Evolutionary conservation across 164 flowering plant genomes (phyloP).

Genomic region (Echeveria elegans): DNA sequence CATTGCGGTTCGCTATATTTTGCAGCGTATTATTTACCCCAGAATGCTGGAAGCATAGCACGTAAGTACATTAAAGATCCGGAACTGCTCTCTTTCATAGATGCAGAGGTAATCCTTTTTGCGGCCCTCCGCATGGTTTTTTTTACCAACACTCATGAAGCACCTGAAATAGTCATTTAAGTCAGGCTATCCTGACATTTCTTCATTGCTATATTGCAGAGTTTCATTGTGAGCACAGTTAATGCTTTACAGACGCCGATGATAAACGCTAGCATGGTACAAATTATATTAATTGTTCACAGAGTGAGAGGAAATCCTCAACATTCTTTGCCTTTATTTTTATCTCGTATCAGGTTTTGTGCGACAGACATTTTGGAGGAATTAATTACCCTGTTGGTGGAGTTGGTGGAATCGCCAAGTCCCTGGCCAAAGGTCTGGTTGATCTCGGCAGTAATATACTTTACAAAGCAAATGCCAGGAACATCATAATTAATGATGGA

Average conservation of each 20-base stretch:
- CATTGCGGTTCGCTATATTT: background rate
- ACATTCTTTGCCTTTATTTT: constrained; percentile 1
- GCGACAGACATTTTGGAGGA: constrained; percentile 97
- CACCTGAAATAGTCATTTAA: background rate
- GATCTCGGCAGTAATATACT: constrained; percentile 75
- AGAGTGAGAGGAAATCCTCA: background rate
- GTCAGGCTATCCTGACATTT: background rate
- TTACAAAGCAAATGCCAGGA: constrained; percentile 83
- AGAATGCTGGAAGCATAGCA: constrained; percentile 93
- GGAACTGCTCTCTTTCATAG: constrained; percentile 75
- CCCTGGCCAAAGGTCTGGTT: constrained; percentile 76
- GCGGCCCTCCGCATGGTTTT: background rate
- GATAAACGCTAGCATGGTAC: constrained; percentile 98
- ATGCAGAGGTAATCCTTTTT: constrained; percentile 63
- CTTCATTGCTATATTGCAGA: constrained; percentile 37
- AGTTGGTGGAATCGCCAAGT: constrained; percentile 90
- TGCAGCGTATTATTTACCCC: constrained; percentile 91
- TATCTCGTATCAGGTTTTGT: constrained; percentile 55
- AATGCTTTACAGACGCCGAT: constrained; percentile 91
- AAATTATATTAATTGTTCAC: constrained; percentile 8
- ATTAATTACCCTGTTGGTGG: constrained; percentile 99
- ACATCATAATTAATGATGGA: constrained; percentile 57
- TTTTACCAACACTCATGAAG: background rate
- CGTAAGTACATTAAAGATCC: constrained; percentile 83
- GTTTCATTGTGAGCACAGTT: constrained; percentile 96